Evolutionary conservation across 75 land plant genomes (phyloP), one percentile per base, ranked within the genome.

Genomic region (Cunninghamia lanceolata): DNA sequence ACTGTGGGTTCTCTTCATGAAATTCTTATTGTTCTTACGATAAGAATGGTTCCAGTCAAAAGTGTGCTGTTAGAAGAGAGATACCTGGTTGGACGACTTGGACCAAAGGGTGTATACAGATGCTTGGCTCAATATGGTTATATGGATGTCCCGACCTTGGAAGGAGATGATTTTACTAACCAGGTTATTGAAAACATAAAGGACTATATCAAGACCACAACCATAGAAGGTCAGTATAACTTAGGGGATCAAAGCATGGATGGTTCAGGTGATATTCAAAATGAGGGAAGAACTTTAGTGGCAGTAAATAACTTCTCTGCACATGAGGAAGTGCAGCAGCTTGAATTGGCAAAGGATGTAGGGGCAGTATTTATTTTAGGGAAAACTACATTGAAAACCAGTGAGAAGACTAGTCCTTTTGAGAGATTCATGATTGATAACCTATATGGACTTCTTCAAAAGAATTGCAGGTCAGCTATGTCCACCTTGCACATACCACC

Each of bases 121-220:
- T 93, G 94, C 85, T 79, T 93, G 30, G 94, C 92, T 3, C 91
- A 88, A 30, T 93, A 93, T 85, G 93, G 93, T 15, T 92, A 92
- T 86, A 91, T 87, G 87, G 93, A 92, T 83, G 71, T 78, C n/a
- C 88, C 86, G 2, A 84, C 36, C 63, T 71, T 88, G 77, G 87
- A 84, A 53, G 87, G 87, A 16, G 85, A 86, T 15, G 91, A 86
- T 11, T 88, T 88, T 82, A 39, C 36, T 28, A 75, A 66, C 14
- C 50, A 47, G 54, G 73, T 86, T 30, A 63, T 92, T 40, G 80
- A 30, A 82, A 84, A 25, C 73, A 70, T 73, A 46, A 86, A 42
- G 56, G 88, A 73, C 16, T 21, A 52, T 17, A 83, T 76, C 63
- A 74, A 21, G 66, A 45, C 15, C 66, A 43, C 53, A 2, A 50